phyloP scores from a whole-genome alignment of 495 filamentous ascomycete genomes.

The Xylaria scruposa region DNA sequence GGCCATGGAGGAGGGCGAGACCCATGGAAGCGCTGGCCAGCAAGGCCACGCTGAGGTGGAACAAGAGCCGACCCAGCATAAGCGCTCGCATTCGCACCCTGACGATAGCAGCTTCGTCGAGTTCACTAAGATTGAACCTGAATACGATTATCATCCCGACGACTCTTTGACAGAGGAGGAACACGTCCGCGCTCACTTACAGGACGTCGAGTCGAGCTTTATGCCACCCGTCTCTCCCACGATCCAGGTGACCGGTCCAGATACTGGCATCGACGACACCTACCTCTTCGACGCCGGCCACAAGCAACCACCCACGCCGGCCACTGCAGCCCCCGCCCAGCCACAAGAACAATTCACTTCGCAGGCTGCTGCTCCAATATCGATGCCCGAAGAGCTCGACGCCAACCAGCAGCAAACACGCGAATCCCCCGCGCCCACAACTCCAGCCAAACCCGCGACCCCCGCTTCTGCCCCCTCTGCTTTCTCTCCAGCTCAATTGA shows the following conservation, averaged over 20 bases:
- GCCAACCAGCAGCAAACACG: conserved; percentile 15
- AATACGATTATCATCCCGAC: conserved; percentile 44
- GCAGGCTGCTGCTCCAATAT: background rate
- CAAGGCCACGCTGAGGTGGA: background rate
- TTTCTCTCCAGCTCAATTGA: conserved; percentile 30
- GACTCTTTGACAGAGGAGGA: conserved; percentile 54
- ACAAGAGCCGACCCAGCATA: background rate
- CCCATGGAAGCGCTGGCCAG: conserved; percentile 23
- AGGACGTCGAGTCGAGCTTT: conserved; percentile 91
- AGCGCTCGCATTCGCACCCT: conserved; percentile 9
- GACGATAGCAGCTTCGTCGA: conserved; percentile 53
- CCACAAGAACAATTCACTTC: background rate
- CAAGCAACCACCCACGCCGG: conserved; percentile 1
- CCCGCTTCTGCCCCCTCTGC: background rate
- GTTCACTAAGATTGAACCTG: conserved; percentile 47
- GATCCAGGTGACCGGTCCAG: conserved; percentile 46
- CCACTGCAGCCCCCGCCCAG: background rate
- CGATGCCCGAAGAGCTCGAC: conserved; percentile 13
- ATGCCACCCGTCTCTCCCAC: conserved; percentile 60
- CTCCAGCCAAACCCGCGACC: conserved; percentile 3
- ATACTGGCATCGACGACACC: conserved; percentile 64
- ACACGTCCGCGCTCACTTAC: conserved; percentile 64
- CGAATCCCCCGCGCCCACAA: background rate
- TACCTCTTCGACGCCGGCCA: conserved; percentile 62
- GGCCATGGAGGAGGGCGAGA: conserved; percentile 40